Evolutionary conservation across 495 filamentous ascomycete genomes (phyloP).

Genomic region (Clohesyomyces aquaticus): DNA sequence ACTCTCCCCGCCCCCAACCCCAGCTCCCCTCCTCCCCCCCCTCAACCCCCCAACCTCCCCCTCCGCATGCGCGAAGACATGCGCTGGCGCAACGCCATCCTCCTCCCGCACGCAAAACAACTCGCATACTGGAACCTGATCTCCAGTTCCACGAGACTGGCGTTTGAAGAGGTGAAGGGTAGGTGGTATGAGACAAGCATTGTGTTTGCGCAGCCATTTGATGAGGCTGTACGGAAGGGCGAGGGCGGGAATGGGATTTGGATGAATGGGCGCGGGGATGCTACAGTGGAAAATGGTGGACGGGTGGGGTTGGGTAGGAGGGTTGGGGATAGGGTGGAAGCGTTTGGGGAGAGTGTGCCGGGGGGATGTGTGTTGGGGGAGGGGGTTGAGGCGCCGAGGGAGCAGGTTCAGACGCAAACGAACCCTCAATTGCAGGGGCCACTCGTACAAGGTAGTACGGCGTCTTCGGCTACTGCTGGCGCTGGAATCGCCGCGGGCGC

Average conservation of each 20-base stretch:
- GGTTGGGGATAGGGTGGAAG: conserved; percentile 48
- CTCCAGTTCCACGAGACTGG: conserved; percentile 42
- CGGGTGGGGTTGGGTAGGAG: conserved; percentile 43
- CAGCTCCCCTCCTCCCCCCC: conserved; percentile 28
- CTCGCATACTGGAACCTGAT: conserved; percentile 54
- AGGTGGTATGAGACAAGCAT: conserved; percentile 65
- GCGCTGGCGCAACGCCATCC: conserved; percentile 52
- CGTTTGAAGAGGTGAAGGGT: conserved; percentile 60
- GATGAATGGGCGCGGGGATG: conserved; percentile 57
- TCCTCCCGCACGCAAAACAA: conserved; percentile 45
- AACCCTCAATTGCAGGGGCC: neutral
- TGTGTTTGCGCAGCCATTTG: conserved; percentile 50
- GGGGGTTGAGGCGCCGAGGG: conserved; percentile 40
- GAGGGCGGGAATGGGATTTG: conserved; percentile 52
- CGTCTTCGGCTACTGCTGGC: neutral
- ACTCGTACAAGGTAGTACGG: neutral
- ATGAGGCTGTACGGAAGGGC: conserved; percentile 46
- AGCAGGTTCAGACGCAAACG: neutral
- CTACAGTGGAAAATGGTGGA: conserved; percentile 26
- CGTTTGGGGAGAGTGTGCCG: conserved; percentile 54
- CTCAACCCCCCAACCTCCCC: conserved; percentile 49
- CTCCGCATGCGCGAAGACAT: conserved; percentile 53
- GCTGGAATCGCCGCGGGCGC: neutral
- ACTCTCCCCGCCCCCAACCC: conserved; percentile 43
- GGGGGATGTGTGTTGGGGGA: conserved; percentile 44